These are phyloP conservation scores for Beauveria medogensis DNA, from an alignment of 2,329 filamentous ascomycete genomes.

Conservation along the genomic window DNA sequence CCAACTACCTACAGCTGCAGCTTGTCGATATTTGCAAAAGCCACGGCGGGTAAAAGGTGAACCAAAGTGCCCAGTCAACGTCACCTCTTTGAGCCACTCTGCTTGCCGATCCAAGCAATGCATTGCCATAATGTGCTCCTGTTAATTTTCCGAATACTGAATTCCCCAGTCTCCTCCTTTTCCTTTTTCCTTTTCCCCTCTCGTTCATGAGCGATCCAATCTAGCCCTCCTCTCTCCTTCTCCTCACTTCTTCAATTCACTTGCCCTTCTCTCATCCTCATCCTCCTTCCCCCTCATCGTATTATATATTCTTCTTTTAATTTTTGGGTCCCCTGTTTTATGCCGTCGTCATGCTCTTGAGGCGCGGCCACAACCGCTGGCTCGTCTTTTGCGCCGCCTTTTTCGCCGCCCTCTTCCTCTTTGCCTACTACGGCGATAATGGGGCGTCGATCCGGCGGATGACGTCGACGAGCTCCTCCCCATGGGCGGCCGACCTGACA, in stretches of 20 bases:
- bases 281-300: neutral
- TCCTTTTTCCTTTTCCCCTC: neutral
- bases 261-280: neutral
- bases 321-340: neutral
- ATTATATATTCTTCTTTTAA: neutral
- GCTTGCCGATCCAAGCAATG: too few species aligned
- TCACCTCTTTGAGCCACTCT: too few species aligned
- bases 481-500: neutral
- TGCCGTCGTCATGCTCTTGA: neutral
- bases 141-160: neutral
- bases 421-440: neutral
- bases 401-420: neutral
- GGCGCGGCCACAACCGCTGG: slow-evolving; percentile 6
- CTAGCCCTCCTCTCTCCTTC: neutral
- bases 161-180: neutral
- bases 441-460: neutral
- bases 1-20: too few species aligned
- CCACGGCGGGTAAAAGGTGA: too few species aligned
- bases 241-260: too few species aligned
- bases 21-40: too few species aligned
- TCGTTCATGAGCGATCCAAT: neutral
- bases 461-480: neutral
- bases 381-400: neutral
- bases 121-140: too few species aligned
- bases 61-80: too few species aligned